Conservation (phyloP, 805 yeast species). For the Kuraishia molischiana region DNA sequence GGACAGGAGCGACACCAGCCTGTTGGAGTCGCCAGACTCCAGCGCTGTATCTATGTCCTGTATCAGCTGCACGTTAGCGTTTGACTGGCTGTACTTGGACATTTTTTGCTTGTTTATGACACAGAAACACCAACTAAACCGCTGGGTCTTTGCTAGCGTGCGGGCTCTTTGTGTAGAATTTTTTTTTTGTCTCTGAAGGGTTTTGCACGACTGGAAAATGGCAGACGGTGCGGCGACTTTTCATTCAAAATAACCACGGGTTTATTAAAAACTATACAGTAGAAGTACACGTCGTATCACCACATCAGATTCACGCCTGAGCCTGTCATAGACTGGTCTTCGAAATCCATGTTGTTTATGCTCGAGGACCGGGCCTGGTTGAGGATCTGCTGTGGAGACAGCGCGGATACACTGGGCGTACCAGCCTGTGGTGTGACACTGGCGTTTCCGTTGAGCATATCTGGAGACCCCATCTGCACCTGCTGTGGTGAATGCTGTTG, state of each 20-base stretch:
- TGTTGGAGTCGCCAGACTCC: constrained; percentile 4
- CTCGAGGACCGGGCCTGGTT: constrained; percentile 1
- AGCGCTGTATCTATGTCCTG: constrained; percentile 3
- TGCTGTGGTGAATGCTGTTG: not conserved
- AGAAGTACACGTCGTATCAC: too few relatives aligned
- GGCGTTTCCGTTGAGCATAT: not conserved
- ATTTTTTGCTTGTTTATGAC: too few relatives aligned
- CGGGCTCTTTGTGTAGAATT: too few relatives aligned
- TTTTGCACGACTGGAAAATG: not conserved
- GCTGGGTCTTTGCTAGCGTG: too few relatives aligned
- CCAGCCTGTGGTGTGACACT: not conserved
- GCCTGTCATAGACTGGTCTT: too few relatives aligned
- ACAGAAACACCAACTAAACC: too few relatives aligned
- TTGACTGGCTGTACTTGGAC: not conserved
- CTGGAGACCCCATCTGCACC: not conserved
- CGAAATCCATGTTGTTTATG: too few relatives aligned
- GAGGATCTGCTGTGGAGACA: constrained; percentile 4
- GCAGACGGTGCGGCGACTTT: too few relatives aligned
- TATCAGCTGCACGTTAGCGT: not conserved
- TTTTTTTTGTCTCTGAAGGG: too few relatives aligned
- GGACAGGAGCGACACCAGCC: constrained; percentile 19
- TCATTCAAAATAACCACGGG: too few relatives aligned
- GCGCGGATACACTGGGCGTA: constrained; percentile 1
- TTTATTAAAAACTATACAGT: too few relatives aligned
- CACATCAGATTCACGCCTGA: too few relatives aligned